Evolutionary conservation across 805 yeast species (phyloP), one percentile per base, ranked within the genome.

Genomic region (Hanseniaspora thailandica): DNA sequence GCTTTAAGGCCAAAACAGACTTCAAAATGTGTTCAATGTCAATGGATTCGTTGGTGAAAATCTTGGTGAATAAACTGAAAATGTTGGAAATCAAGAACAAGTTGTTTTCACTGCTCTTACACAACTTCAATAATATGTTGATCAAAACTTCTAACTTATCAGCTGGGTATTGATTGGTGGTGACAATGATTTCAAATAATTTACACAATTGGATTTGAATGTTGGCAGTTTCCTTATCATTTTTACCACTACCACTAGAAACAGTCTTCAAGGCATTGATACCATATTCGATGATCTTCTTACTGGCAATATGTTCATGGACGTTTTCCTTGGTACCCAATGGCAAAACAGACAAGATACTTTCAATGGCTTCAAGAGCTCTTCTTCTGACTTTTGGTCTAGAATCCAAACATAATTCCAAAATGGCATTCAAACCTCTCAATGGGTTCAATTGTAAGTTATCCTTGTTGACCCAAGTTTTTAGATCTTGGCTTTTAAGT

Each of bases 341-440:
- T 10, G 96, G 94, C 9, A 81, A 80, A 57, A 76, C 76, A 2
- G 69, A 58, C 56, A 93, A 70, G 30, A 93, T 71, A 3, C 72
- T 75, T 47, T 74, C 69, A n/a, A 93, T 75, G 1, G 97, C 85
- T 55, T 93, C 98, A 61, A 82, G 84, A 1, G 97, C 95, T 71
- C 97, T 82, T 76, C 84, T 86, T 66, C 98, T 80, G 12, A 93
- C 95, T 62, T 93, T 93, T 35, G 98, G 98, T 64, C 97, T 78
- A 45, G 84, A 83, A 67, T 93, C 97, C 41, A 86, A 69, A 0
- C 90, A 78, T 57, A 87, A 73, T 64, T 85, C 87, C 55, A 89
- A 68, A 55, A 89, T 68, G 45, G 90, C 95, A 38, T 76, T 75
- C 55, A 88, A 69, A 41, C 93, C 96, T 72, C 94, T 78, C 63